Evolutionary conservation across 2,329 filamentous ascomycete genomes (phyloP), one percentile per base, ranked within the genome.

Genomic region (Nannizziopsis arthrosporioides): DNA sequence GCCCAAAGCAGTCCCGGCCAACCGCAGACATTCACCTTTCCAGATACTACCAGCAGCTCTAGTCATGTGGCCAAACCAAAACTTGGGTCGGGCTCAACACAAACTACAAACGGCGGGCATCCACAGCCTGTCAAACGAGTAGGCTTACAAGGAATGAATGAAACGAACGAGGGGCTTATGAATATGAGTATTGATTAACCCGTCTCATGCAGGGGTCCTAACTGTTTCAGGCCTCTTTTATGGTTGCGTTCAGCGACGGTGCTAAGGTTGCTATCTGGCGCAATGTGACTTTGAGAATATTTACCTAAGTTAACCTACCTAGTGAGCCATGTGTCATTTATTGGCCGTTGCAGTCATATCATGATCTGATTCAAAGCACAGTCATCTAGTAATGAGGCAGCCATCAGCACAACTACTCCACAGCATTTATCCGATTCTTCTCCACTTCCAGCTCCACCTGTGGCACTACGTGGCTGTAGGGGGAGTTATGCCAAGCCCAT

Each of bases 121-220:
- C 50, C 60, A 8, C 60, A 60, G n/a, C 54, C 57, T 18, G 40
- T 65, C 27, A 75, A 82, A 72, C 53, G 85, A 31, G 73, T 94
- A 11, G 87, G 87, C 7, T 75, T 93, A 56, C 89, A 95, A 66
- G 87, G 89, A 1, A 95, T 96, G 89, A 84, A 79, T 14, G 90
- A 95, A 66, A 90, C 90, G n/a, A 87, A 87, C 62, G 90, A 95
- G 63, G 85, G 88, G 1, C 74, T 95, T 55, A 94, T 94, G 83
- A 88, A 90, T 59, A 92, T 96, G 85, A 94, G 85, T 65, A 94
- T 95, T 59, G 89, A 95, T 64, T 94, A 70, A 68, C 19, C n/a
- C 14, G 22, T n/a, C 10, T 40, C 15, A 40, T 17, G 19, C 12
- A 10, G 2, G 8, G 14, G 11, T 5, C 19, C 19, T 40, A 12